Conservation (phyloP, 176 grass and related monocot species). For the Luzula sylvatica region DNA sequence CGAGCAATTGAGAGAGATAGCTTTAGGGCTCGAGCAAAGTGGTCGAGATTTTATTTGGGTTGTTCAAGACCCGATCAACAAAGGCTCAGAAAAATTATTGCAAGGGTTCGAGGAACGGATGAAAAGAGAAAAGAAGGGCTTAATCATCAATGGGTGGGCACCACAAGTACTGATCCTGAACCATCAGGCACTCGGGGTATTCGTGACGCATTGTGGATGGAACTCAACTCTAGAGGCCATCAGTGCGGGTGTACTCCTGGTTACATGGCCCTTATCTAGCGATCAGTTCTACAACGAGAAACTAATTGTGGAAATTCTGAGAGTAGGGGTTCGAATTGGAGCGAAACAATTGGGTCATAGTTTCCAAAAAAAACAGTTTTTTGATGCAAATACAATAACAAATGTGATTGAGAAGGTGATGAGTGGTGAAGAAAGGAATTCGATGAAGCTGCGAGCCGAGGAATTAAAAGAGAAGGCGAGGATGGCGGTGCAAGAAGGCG, state of each 20-base stretch:
- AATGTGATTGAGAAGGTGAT: neutral
- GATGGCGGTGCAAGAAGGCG: slow-evolving; percentile 4
- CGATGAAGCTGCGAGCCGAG: slow-evolving; percentile 1
- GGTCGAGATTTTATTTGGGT: no score
- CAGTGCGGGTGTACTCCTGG: slow-evolving; percentile 27
- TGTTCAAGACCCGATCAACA: neutral
- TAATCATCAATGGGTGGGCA: slow-evolving; percentile 38
- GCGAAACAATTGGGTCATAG: neutral
- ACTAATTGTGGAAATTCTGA: slow-evolving; percentile 15
- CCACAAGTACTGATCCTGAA: no score
- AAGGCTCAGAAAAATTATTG: slow-evolving; percentile 20
- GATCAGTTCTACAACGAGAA: no score
- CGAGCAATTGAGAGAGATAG: no score
- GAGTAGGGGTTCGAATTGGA: slow-evolving; percentile 4
- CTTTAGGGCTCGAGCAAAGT: no score
- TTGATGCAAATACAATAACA: no score
- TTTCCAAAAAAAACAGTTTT: neutral
- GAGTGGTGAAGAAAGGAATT: neutral
- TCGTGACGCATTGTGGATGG: no score
- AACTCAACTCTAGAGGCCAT: no score
- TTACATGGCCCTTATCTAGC: slow-evolving; percentile 13
- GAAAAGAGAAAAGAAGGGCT: slow-evolving; percentile 23
- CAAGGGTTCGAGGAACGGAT: no score
- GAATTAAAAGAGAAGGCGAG: no score
- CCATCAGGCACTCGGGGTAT: no score